phyloP scores from a whole-genome alignment of 31 red algal species.

The Porphyra umbilicalis region DNA sequence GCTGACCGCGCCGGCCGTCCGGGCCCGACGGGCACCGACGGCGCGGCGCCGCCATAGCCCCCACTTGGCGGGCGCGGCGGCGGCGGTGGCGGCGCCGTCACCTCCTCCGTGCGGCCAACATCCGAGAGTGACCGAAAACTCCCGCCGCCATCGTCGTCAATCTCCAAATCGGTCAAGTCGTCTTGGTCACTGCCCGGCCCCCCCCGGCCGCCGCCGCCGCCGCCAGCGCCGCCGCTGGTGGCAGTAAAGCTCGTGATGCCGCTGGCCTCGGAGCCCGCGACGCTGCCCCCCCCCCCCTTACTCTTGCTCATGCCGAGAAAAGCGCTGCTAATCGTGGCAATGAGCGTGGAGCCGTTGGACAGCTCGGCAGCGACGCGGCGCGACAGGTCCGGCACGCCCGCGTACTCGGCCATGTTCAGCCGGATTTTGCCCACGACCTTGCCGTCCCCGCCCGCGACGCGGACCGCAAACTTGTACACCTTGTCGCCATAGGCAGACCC shows the following conservation, averaged over 20 bases:
- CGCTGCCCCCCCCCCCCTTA: conserved; percentile 2
- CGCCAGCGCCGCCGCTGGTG: background rate
- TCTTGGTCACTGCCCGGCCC: background rate
- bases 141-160: background rate
- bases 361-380: conserved; percentile 3
- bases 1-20: background rate
- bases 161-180: background rate
- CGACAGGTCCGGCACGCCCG: conserved; percentile 15
- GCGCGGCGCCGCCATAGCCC: background rate
- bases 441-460: conserved; percentile 4
- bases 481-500: conserved; percentile 34
- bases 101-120: background rate
- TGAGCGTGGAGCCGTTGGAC: conserved; percentile 6
- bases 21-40: too few species aligned
- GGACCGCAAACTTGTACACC: conserved; percentile 35
- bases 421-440: conserved; percentile 41
- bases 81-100: background rate
- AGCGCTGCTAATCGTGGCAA: conserved; percentile 1
- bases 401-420: conserved; percentile 50
- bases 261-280: background rate
- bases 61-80: background rate
- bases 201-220: background rate
- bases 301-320: conserved; percentile 21
- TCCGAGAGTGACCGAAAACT: background rate
- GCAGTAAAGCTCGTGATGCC: background rate